These are phyloP conservation scores for Bothriochloa decipiens DNA, from an alignment of 176 grass and related monocot genomes.

Conservation along the genomic window DNA sequence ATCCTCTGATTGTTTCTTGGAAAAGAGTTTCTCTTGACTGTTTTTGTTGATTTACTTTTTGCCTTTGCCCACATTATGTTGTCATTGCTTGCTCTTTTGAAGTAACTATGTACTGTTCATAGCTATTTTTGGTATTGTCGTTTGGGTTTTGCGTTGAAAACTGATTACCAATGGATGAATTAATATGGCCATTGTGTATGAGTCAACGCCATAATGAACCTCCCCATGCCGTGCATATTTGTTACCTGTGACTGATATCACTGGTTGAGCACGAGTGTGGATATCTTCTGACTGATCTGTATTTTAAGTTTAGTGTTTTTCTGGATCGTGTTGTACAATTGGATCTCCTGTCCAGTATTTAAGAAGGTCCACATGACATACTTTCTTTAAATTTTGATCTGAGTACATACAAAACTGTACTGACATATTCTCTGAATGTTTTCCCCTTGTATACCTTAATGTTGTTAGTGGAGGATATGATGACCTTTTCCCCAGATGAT, in stretches of 20 bases:
- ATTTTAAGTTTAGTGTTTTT: background rate
- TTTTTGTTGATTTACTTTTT: background rate
- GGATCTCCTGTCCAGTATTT: background rate
- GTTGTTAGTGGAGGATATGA: background rate
- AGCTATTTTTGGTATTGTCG: background rate
- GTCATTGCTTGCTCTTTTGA: background rate
- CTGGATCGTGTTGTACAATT: background rate
- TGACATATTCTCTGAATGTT: background rate
- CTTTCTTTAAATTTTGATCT: background rate
- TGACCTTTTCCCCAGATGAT: conserved; percentile 15
- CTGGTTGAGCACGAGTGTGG: conserved; percentile 1
- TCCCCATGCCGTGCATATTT: background rate
- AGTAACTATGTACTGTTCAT: background rate
- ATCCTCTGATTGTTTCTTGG: conserved; percentile 1
- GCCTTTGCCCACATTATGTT: background rate
- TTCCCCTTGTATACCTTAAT: no score
- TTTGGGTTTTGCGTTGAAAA: background rate
- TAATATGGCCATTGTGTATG: conserved; percentile 39
- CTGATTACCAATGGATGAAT: conserved; percentile 39
- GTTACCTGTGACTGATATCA: background rate
- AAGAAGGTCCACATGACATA: background rate
- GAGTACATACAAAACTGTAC: background rate
- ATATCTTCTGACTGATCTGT: background rate
- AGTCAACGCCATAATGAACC: conserved; percentile 31
- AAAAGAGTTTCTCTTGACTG: background rate